A percentile compares a stretch with the other conserved stretches of the same genome.
Conservation (phyloP, 768 basidiomycete species). For the Psilocybe cubensis region DNA sequence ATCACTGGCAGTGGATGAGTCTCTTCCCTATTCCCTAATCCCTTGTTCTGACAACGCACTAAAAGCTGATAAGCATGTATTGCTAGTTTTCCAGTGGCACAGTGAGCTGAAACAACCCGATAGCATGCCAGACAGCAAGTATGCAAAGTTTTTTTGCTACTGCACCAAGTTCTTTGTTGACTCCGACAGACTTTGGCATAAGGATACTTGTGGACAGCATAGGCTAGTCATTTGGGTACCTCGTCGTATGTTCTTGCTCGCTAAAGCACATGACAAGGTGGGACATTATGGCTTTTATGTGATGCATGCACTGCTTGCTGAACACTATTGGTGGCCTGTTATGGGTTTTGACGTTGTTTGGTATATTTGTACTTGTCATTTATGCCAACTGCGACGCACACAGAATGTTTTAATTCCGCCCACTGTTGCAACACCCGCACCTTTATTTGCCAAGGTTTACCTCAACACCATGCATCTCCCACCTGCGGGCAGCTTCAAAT, state of each 20-base stretch:
- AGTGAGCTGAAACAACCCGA: conserved; percentile 3
- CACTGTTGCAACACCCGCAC: conserved; percentile 22
- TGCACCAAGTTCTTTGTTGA: conserved; percentile 22
- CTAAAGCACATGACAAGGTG: conserved; percentile 23
- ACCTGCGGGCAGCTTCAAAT: conserved; percentile 27
- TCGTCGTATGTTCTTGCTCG: conserved; percentile 20
- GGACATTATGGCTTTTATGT: conserved; percentile 28
- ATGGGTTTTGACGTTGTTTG: conserved; percentile 35
- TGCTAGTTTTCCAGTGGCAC: conserved; percentile 10
- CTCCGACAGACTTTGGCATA: conserved; percentile 20
- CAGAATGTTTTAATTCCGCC: conserved; percentile 30
- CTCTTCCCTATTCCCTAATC: not conserved
- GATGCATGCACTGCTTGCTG: conserved; percentile 11
- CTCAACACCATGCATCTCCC: conserved; percentile 44
- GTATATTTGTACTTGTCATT: conserved; percentile 34
- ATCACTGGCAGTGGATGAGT: not conserved
- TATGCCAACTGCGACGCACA: conserved; percentile 30
- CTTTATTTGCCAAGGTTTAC: conserved; percentile 31
- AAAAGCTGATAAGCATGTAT: conserved; percentile 14
- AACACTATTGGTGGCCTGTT: conserved; percentile 36
- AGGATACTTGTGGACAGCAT: conserved; percentile 21
- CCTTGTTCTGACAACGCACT: conserved; percentile 6
- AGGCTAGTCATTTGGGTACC: conserved; percentile 31
- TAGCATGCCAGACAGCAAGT: conserved; percentile 16
- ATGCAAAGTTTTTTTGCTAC: conserved; percentile 18